Conservation (phyloP, 1,284 basidiomycete species). For the Melampsora americana region DNA sequence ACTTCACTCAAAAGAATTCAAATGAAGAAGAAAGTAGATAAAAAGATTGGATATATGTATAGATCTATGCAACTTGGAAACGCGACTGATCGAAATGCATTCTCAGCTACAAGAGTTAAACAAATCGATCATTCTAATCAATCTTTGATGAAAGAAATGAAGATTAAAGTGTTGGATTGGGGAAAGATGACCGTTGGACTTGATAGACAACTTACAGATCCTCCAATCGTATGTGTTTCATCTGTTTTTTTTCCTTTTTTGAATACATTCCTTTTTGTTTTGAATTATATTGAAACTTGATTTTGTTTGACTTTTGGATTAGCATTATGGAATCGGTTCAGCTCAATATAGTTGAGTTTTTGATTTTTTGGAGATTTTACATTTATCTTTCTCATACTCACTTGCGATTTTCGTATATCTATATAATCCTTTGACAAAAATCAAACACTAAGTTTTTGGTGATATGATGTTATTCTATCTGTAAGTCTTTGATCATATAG, state of each 20-base stretch:
- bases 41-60: constrained; percentile 27
- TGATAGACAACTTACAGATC: constrained; percentile 33
- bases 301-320: not conserved
- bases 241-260: not conserved
- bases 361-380: not conserved
- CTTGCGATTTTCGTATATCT: no score
- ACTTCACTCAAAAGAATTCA: constrained; percentile 3
- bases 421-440: no score
- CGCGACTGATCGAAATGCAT: constrained; percentile 27
- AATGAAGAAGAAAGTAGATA: not conserved
- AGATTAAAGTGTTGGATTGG: constrained; percentile 35
- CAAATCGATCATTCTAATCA: constrained; percentile 36
- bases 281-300: not conserved
- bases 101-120: constrained; percentile 15
- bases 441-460: constrained; percentile 44
- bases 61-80: constrained; percentile 39
- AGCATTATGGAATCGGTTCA: constrained; percentile 40
- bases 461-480: constrained; percentile 43
- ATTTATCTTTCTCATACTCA: not conserved
- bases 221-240: constrained; percentile 26
- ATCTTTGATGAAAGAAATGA: constrained; percentile 10
- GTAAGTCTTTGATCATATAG: not conserved
- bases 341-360: constrained; percentile 35
- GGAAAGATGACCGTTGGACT: constrained; percentile 42
- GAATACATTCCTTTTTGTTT: not conserved